Conservation (phyloP, 495 filamentous ascomycete species). For the Penicillium pulvis region DNA sequence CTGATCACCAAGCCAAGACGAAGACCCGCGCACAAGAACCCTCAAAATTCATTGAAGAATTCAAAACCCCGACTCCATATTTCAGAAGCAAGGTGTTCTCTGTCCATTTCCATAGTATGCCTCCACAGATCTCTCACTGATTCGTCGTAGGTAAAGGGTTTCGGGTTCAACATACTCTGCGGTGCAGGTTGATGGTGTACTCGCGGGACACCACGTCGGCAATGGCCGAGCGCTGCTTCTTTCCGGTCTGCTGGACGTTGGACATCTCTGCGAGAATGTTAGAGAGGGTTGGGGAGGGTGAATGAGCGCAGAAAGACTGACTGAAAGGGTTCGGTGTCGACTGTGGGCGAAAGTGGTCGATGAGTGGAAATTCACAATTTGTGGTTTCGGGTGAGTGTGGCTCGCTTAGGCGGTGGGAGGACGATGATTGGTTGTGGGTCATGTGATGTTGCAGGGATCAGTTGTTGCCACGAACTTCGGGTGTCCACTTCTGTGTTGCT, state of each 20-base stretch:
- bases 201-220: conserved; percentile 98
- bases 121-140: conserved; percentile 28
- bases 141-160: conserved; percentile 24
- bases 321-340: conserved; percentile 45
- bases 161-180: conserved; percentile 77
- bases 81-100: conserved; percentile 32
- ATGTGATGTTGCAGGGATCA: background rate
- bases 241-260: conserved; percentile 59
- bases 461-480: conserved; percentile 8
- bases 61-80: conserved; percentile 25
- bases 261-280: conserved; percentile 64
- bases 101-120: conserved; percentile 28
- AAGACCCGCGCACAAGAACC: conserved; percentile 6
- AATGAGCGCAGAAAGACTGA: conserved; percentile 28
- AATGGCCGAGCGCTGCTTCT: conserved; percentile 88
- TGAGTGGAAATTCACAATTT: conserved; percentile 38
- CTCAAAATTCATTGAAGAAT: conserved; percentile 21
- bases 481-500: conserved; percentile 4
- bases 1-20: background rate
- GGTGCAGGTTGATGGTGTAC: conserved; percentile 99
- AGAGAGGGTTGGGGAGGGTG: background rate
- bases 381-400: conserved; percentile 45
- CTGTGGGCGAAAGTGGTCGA: conserved; percentile 50
- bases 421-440: conserved; percentile 14
- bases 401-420: conserved; percentile 42